Base-by-base conservation (phyloP, 345 rosid genomes). In the Eucalyptus caleyi region DNA sequence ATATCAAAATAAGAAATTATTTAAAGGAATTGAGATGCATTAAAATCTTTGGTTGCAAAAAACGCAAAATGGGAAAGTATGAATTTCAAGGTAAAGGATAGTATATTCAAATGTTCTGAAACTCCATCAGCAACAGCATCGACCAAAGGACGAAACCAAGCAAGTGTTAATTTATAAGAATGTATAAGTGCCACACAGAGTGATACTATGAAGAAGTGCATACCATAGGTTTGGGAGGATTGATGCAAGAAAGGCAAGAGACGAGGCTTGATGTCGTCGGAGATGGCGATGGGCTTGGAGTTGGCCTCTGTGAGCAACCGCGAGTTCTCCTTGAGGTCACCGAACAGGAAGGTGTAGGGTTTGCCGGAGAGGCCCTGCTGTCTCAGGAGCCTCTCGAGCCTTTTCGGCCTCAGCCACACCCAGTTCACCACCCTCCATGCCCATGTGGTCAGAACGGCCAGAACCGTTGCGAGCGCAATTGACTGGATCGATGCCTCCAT, bases 401-500 rank as follows among this genome's bases (percentile, higher is more conserved):
- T 90, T 88, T 69, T 91, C 7, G 94, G 94, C 50, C 88, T 88
- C 16, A 92, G 44, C 93, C 93, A 93, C 7, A 92, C 89, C 92
- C 91, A 92, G 83, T 91, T 91, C 86, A 89, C 18, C 4, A 90
- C 53, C 51, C 56, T 86, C 89, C 87, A 87, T 27, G 85, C 26
- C 67, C 50, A 85, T 18, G 87, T 50, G 26, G 50, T 16, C 13
- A 88, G 8, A 12, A 82, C 2, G 30, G 32, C 23, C 26, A 27
- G 32, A 30, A 87, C n/a, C 5, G 26, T 11, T 8, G 86, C 45
- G 11, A 89, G 49, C 8, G 53, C 90, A 21, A 65, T 26, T 15
- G 44, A 65, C 11, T 23, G 32, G 4, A 56, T 27, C 27, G 50
- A 54, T 81, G 45, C 50, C 47, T 86, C 85, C 88, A 89, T 89